Evolutionary conservation across 1,139 yeast genomes (phyloP), one percentile per base, ranked within the genome.

Genomic region (Debaryomyces nepalensis): DNA sequence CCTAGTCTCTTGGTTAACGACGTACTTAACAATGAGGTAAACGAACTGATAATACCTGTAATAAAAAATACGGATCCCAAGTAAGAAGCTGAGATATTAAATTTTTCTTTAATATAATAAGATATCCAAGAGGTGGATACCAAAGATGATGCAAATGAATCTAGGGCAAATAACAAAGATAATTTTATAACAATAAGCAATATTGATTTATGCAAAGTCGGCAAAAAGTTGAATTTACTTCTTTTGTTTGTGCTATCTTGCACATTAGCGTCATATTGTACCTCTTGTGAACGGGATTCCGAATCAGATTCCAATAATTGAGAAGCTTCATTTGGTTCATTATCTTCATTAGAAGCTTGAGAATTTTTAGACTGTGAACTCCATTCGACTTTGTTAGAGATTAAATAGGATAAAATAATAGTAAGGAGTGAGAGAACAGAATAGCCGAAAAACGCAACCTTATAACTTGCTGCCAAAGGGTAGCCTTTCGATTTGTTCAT

Each of bases 41-140:
- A 47, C 0, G 75, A 73, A 38, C 75, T 63, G 5, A 73, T 54
- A 15, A 71, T 48, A 19, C 74, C 73, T 7, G 72, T 69, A 10
- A 57, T 48, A 37, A 72, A 68, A 49, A 74, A 73, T 0, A 73
- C 61, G 2, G 63, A 47, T 0, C 79, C 79, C 30, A 73, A 58
- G 19, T 58, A 54, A 1, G 68, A 54, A 2, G 77, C 51, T 7
- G 64, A 54, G 2, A 67, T 53, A 31, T 59, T 48, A 51, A 71
- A 74, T 46, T 63, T 67, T 9, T 61, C 54, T 39, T 64, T 65
- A 32, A 74, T 62, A 47, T 67, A 74, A 48, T 61, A 74, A 0
- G 76, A 68, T 18, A 64, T 63, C 79, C 79, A 74, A 3, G 77
- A 64, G 21, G 64, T 61, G n/a, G 75, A 68, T 7, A 68, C 68